These are phyloP conservation scores for Clonostachys sp. DNA, from an alignment of 2,329 filamentous ascomycete genomes.

Conservation along the genomic window DNA sequence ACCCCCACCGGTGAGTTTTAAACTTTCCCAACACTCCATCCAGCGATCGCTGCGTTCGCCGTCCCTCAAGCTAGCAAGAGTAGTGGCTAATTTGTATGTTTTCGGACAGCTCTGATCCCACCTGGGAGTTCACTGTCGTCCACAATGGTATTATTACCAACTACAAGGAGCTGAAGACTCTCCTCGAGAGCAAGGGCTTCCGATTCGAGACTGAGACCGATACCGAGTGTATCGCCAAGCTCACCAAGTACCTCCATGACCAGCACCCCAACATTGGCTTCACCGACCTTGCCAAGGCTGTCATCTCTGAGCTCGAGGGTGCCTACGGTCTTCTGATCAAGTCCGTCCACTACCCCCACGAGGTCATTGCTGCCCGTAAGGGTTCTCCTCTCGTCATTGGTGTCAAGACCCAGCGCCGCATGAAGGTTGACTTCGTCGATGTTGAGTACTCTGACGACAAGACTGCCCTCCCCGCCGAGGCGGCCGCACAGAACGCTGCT, in stretches of 20 bases:
- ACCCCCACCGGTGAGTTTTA: constrained; percentile 80
- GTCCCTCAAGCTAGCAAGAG: constrained; percentile 2
- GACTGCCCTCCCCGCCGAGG: constrained; percentile 80
- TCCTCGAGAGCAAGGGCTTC: constrained; percentile 92
- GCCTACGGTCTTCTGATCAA: constrained; percentile 97
- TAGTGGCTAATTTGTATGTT: constrained; percentile 11
- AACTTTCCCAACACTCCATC: too few species aligned
- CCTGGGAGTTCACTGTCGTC: constrained; percentile 94
- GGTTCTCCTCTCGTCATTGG: constrained; percentile 96
- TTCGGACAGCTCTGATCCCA: constrained; percentile 72
- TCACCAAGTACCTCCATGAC: constrained; percentile 97
- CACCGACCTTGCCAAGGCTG: constrained; percentile 92
- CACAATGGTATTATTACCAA: constrained; percentile 99
- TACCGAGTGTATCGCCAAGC: constrained; percentile 98
- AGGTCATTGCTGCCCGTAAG: constrained; percentile 97
- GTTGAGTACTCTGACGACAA: constrained; percentile 93
- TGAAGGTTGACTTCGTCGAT: constrained; percentile 99
- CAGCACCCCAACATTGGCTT: constrained; percentile 92
- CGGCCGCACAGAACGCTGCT: constrained; percentile 91
- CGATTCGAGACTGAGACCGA: constrained; percentile 99
- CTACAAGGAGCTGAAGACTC: constrained; percentile 98
- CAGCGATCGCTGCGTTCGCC: too few species aligned
- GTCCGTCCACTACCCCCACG: constrained; percentile 96
- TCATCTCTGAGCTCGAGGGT: constrained; percentile 97
- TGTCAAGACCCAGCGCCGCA: constrained; percentile 94